Percentiles rank a stretch among this genome's conserved stretches.
phyloP scores from a whole-genome alignment of 164 flowering plant genomes.

The Kalanchoe fedtschenkoi region DNA sequence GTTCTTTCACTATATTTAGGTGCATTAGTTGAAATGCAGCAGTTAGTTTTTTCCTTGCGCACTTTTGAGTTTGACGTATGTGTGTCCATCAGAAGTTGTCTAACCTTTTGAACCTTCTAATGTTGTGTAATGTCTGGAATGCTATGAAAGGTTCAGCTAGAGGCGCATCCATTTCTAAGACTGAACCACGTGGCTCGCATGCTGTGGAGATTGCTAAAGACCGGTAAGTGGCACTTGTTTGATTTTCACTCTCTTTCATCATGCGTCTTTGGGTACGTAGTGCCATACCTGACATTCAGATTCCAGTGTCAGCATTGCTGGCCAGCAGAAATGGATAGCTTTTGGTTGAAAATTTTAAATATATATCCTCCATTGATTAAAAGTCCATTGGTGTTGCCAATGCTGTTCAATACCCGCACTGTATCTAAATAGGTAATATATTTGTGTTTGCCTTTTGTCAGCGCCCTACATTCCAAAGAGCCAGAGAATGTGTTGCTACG shows the following conservation, averaged over 20 bases:
- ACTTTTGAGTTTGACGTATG: background rate
- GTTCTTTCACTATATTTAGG: background rate
- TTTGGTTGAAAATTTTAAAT: background rate
- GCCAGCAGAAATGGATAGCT: no score
- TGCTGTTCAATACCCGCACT: background rate
- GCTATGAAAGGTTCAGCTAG: background rate
- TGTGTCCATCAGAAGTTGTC: background rate
- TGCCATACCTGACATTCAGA: background rate
- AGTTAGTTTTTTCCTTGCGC: background rate
- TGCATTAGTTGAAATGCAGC: background rate
- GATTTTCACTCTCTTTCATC: background rate
- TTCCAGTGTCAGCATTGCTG: background rate
- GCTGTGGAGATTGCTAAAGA: background rate
- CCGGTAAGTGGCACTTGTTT: background rate
- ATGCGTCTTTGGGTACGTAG: background rate
- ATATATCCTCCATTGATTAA: background rate
- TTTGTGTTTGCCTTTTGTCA: slow-evolving; percentile 5
- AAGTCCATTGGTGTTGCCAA: background rate
- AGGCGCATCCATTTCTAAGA: background rate
- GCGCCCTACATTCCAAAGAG: slow-evolving; percentile 26
- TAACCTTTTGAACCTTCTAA: background rate
- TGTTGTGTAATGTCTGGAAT: slow-evolving; percentile 6
- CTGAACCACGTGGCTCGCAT: background rate
- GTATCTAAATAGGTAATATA: background rate
- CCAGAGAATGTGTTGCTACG: slow-evolving; percentile 39